These are phyloP conservation scores for Xylariaceae sp. DNA, from an alignment of 2,329 filamentous ascomycete genomes.

Conservation along the genomic window DNA sequence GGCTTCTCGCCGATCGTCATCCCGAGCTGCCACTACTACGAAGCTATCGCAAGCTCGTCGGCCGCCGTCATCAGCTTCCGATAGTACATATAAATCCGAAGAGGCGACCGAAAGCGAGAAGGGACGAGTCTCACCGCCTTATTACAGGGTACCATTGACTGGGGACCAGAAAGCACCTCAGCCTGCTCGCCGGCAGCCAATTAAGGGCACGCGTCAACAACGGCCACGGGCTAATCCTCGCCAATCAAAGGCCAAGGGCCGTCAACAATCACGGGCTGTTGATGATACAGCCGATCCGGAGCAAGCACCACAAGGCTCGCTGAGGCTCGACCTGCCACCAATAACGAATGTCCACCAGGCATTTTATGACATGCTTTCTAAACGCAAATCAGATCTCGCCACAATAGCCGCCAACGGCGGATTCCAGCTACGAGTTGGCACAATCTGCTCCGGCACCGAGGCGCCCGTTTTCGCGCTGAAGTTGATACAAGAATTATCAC, in stretches of 20 bases:
- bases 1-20: neutral
- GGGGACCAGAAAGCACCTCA: neutral
- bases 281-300: neutral
- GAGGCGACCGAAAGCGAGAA: neutral
- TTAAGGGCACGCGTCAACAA: neutral
- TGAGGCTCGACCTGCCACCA: constrained; percentile 23
- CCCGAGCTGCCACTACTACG: neutral
- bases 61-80: neutral
- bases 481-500: constrained; percentile 44
- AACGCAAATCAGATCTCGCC: constrained; percentile 13
- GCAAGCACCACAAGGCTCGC: constrained; percentile 2
- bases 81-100: neutral
- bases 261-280: neutral
- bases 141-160: neutral
- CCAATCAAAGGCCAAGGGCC: neutral
- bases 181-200: neutral
- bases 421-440: constrained; percentile 47
- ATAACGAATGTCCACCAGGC: constrained; percentile 27
- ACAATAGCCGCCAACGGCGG: constrained; percentile 27
- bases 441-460: constrained; percentile 75
- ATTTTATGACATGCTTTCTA: constrained; percentile 28
- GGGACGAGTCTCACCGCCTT: neutral
- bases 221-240: neutral
- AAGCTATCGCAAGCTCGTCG: neutral
- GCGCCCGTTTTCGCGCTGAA: constrained; percentile 62